phyloP scores from a whole-genome alignment of 1,284 basidiomycete species.

The Cystobasidium slooffiae region DNA sequence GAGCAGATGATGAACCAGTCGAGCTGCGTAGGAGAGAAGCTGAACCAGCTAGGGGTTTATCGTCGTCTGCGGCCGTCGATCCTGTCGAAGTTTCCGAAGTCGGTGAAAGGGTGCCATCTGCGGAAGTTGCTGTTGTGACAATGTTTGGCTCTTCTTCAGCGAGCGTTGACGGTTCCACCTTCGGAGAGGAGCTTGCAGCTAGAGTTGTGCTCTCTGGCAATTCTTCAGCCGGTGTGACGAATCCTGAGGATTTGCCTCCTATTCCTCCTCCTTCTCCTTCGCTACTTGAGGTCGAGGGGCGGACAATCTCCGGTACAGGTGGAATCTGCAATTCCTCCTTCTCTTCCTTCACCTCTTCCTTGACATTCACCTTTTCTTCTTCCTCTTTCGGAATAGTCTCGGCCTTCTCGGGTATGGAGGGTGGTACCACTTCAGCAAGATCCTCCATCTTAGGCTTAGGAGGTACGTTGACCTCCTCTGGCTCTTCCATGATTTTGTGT shows the following conservation, averaged over 20 bases:
- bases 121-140: background rate
- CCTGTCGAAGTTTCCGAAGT: no score
- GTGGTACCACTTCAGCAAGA: background rate
- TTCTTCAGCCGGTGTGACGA: constrained; percentile 32
- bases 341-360: background rate
- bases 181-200: background rate
- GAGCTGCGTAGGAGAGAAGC: constrained; percentile 5
- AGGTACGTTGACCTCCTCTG: background rate
- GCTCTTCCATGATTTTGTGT: constrained; percentile 23
- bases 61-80: background rate
- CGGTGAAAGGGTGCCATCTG: background rate
- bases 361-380: background rate
- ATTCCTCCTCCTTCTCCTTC: constrained; percentile 22
- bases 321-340: constrained; percentile 22
- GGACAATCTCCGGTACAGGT: constrained; percentile 3
- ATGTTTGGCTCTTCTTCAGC: background rate
- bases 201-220: background rate
- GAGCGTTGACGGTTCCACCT: background rate
- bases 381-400: background rate
- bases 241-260: constrained; percentile 11
- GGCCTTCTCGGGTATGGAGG: background rate
- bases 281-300: constrained; percentile 3
- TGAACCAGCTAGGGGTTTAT: constrained; percentile 5
- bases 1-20: constrained; percentile 23
- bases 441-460: background rate